These are phyloP conservation scores for Cymbopogon flexuosus DNA, from an alignment of 202 grass and related monocot genomes.

Conservation along the genomic window DNA sequence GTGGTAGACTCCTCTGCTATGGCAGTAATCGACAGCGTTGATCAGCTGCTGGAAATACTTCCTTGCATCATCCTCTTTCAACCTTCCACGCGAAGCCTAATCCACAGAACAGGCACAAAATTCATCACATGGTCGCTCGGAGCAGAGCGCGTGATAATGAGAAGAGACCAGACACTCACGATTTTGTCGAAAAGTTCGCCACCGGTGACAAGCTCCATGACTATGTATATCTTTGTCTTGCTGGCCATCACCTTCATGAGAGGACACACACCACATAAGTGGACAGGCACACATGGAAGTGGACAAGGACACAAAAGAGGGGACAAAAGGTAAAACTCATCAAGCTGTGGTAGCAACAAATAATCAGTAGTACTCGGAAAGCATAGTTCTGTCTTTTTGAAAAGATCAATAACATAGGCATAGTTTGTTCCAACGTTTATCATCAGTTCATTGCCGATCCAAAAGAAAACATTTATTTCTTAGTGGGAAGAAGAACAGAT, in stretches of 20 bases:
- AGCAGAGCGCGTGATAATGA: background rate
- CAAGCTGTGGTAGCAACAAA: background rate
- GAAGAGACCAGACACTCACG: conserved; percentile 40
- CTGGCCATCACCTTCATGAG: conserved; percentile 91
- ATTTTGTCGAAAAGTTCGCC: conserved; percentile 97
- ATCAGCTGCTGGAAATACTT: conserved; percentile 97
- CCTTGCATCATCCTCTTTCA: conserved; percentile 91
- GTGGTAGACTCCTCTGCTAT: conserved; percentile 93
- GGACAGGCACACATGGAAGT: conserved; percentile 4
- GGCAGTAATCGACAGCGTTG: conserved; percentile 95
- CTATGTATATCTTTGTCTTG: conserved; percentile 98
- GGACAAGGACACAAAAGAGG: conserved; percentile 4
- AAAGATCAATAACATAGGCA: background rate
- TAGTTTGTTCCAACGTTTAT: background rate
- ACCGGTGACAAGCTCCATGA: conserved; percentile 87
- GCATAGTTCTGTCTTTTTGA: background rate
- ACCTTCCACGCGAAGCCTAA: conserved; percentile 68
- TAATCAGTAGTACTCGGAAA: background rate
- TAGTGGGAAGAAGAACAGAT: background rate
- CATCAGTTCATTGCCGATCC: background rate
- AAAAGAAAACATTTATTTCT: background rate
- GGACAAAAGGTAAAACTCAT: conserved; percentile 1
- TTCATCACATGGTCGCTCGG: background rate
- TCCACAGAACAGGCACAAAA: background rate
- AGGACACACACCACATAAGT: background rate